These are phyloP conservation scores for Neofusicoccum sp. DNA, from an alignment of 2,329 filamentous ascomycete species.

Conservation along the genomic window DNA sequence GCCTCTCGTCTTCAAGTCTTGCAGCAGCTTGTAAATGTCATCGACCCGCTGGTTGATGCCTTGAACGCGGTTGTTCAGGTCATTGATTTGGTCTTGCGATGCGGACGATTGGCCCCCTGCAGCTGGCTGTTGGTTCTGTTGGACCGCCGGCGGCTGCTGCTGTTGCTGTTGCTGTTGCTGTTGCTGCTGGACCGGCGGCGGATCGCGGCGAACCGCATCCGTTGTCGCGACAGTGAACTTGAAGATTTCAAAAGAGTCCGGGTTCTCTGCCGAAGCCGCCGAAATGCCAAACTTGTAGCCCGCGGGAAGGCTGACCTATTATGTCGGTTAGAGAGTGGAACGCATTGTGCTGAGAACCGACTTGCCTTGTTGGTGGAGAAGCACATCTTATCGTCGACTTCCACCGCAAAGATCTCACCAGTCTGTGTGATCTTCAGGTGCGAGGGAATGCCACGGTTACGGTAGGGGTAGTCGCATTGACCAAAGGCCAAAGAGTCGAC, in stretches of 20 bases:
- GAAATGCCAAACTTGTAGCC: constrained; percentile 86
- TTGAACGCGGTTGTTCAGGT: constrained; percentile 82
- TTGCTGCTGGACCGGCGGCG: constrained; percentile 23
- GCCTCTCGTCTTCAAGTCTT: constrained; percentile 50
- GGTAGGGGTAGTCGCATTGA: constrained; percentile 86
- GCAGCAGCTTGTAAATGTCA: constrained; percentile 59
- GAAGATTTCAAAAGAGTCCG: constrained; percentile 92
- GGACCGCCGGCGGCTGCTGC: constrained; percentile 22
- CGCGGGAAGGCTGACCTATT: constrained; percentile 67
- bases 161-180: constrained; percentile 24
- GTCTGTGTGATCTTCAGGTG: constrained; percentile 73
- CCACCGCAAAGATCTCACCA: constrained; percentile 67
- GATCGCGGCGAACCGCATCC: constrained; percentile 27
- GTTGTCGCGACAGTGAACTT: constrained; percentile 71
- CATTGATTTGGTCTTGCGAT: constrained; percentile 64
- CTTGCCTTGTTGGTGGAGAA: constrained; percentile 71
- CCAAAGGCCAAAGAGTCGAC: constrained; percentile 88
- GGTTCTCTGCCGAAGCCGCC: constrained; percentile 83
- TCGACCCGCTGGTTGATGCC: constrained; percentile 67
- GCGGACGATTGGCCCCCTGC: neutral
- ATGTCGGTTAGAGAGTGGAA: constrained; percentile 2
- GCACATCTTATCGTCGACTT: constrained; percentile 75
- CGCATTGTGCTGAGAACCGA: neutral
- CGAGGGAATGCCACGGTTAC: constrained; percentile 83
- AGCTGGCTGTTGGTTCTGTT: constrained; percentile 22